Base-by-base conservation (phyloP, 371 early-diverging fungal species). In the Rhizopus sp. region DNA sequence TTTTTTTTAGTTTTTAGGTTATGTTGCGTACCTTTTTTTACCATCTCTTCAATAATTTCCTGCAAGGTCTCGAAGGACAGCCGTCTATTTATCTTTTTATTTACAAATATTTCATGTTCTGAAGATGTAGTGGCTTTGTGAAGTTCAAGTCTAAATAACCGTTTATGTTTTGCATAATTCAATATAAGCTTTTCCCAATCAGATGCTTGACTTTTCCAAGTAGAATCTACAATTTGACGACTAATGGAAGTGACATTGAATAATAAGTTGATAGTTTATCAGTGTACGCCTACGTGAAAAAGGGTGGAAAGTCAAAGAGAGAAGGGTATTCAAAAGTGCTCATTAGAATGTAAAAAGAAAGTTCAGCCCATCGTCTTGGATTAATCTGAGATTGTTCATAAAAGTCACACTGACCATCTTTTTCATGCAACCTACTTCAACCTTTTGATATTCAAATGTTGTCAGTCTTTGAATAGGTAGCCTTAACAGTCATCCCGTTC, bases 301-400 rank as follows among this genome's bases (percentile, higher is more conserved):
- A 91, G 3, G 95, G 95, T 6, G 94, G 92, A 60, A 95, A 95
- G 73, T 80, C 81, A 79, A 93, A 83, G 59, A 93, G 85, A 50
- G 86, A 73, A 16, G 95, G 94, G 61, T 90, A 90, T 61, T 77
- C 65, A 66, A 87, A 88, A 35, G 60, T 60, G 4, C 65, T 56
- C 60, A 57, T 57, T 46, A 46, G 7, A 46, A 15, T 29, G 23
- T 12, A 38, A 29, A 38, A 23, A 15, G 7, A 49, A 15, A 32
- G 34, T 13, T 7, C 13, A 10, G 13, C 38, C 13, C 38, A 37
- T 23, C 23, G 23, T 23, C 23, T 23, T 23, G 23, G 23, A 2
- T 1, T 23, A 23, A 23, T 23, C 23, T 23, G 23, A 23, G 23
- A 1, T 23, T 23, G 23, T 23, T 23, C 23, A 23, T 23, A 23